These are phyloP conservation scores for Aspergillus clavatus DNA, from an alignment of 2,329 filamentous ascomycete genomes.

Conservation along the genomic window DNA sequence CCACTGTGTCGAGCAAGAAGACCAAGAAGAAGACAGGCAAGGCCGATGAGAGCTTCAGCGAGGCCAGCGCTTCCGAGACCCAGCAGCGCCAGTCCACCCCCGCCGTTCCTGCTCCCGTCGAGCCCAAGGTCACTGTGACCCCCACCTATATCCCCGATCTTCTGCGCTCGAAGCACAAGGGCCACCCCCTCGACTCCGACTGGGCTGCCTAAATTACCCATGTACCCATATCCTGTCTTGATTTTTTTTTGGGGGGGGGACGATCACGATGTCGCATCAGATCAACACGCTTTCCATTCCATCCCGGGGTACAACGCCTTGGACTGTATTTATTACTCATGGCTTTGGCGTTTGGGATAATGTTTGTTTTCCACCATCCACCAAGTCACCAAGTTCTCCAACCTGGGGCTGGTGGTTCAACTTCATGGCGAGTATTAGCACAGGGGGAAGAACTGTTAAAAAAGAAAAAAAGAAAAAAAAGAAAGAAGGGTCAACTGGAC, in stretches of 20 bases:
- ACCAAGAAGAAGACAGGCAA: conserved; percentile 47
- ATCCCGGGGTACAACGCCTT: conserved; percentile 7
- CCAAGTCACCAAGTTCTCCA: conserved; percentile 22
- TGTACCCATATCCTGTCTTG: conserved; percentile 5
- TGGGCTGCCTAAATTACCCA: conserved; percentile 34
- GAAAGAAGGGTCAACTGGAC: not conserved
- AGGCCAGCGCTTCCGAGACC: conserved; percentile 38
- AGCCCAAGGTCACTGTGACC: conserved; percentile 33
- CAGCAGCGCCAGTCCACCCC: conserved; percentile 29
- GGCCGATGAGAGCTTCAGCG: conserved; percentile 42
- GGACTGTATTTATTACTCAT: conserved; percentile 33
- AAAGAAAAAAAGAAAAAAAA: not conserved
- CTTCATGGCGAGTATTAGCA: conserved; percentile 14
- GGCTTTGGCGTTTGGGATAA: conserved; percentile 32
- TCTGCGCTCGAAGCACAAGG: conserved; percentile 31
- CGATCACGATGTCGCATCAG: not conserved
- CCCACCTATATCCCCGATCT: conserved; percentile 33
- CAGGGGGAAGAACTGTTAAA: no score
- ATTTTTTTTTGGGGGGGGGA: conserved; percentile 2
- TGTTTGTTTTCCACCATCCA: no score
- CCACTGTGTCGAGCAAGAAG: conserved; percentile 57
- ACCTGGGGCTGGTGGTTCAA: conserved; percentile 16
- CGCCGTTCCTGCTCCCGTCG: conserved; percentile 21
- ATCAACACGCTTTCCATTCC: not conserved
- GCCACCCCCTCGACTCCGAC: conserved; percentile 43